Evolutionary conservation across 805 yeast species (phyloP), one percentile per base, ranked within the genome.

Genomic region (Nakazawaea ambrosiae): DNA sequence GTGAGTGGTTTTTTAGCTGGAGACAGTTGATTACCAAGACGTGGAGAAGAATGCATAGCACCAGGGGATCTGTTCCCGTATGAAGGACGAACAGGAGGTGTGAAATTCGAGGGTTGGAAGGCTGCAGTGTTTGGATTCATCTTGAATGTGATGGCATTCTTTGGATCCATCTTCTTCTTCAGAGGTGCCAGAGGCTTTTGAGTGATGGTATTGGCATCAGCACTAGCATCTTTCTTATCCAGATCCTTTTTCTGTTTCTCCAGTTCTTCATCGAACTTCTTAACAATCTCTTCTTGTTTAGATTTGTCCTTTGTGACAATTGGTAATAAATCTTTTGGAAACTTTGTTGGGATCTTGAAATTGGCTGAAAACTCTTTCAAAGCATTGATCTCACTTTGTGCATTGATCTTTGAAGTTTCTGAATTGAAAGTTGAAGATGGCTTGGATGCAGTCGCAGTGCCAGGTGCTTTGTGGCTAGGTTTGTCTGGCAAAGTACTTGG

Each of bases 281-380:
- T 68, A 48, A 68, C 53, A 25, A 76, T 75, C 51, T 77, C 81
- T 40, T 74, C 75, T 51, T 78, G 85, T 52, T 77, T 78, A n/a
- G 53, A 52, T 50, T 73, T 75, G 46, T 78, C 83, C 55, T 83
- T 79, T 8, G 89, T 63, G 23, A 81, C 60, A 15, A 82, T 79
- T 6, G 92, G 88, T 43, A 81, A 60, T 43, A 79, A 63, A 49
- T 81, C 88, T 15, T 66, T 58, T 6, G 94, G 90, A 37, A 54
- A 45, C 20, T 55, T 50, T 10, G 50, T 36, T 14, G 55, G 53
- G 22, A 88, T 74, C 57, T 85, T 85, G 58, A 86, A 84, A 47
- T 75, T 82, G 34, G 84, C 86, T 27, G 94, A 75, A 53, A 89
- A 88, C 51, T 83, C 85, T 45, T 75, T 77, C 39, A 86, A 65